Evolutionary conservation across 441 rosid genomes (phyloP).

Genomic region (Gossypium trilobum): DNA sequence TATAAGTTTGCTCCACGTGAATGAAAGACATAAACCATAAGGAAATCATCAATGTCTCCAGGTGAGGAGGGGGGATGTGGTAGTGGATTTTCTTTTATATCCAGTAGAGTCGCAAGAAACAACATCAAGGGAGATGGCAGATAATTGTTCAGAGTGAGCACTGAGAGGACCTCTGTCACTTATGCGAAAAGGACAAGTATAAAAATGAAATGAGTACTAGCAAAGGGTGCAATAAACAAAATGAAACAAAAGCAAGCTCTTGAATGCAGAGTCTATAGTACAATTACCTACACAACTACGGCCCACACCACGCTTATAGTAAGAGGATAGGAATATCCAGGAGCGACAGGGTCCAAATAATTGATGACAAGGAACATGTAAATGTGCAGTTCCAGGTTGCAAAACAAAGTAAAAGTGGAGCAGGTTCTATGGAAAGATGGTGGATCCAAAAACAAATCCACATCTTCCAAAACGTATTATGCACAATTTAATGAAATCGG

Average conservation of each 20-base stretch:
- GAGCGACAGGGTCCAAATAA: not conserved
- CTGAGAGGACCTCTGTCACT: not conserved
- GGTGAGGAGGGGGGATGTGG: not conserved
- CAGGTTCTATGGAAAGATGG: not conserved
- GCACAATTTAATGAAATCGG: not conserved
- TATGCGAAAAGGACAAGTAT: not conserved
- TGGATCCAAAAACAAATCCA: not conserved
- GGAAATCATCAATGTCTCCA: not conserved
- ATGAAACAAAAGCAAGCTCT: constrained; percentile 2
- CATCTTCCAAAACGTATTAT: not conserved
- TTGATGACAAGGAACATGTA: not conserved
- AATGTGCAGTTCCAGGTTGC: not conserved
- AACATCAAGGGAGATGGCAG: not conserved
- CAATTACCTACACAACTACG: not conserved
- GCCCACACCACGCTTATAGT: not conserved
- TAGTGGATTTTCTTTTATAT: not conserved
- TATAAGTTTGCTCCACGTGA: not conserved
- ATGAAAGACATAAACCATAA: not conserved
- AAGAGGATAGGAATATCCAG: not conserved
- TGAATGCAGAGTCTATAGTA: not conserved
- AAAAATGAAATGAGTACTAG: not conserved
- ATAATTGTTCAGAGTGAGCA: not conserved
- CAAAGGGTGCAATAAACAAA: not conserved
- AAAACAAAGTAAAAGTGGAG: not conserved
- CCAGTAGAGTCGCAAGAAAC: not conserved